Evolutionary conservation across 2,329 filamentous ascomycete genomes (phyloP), one percentile per base, ranked within the genome.

Genomic region (Trichophyton simii): DNA sequence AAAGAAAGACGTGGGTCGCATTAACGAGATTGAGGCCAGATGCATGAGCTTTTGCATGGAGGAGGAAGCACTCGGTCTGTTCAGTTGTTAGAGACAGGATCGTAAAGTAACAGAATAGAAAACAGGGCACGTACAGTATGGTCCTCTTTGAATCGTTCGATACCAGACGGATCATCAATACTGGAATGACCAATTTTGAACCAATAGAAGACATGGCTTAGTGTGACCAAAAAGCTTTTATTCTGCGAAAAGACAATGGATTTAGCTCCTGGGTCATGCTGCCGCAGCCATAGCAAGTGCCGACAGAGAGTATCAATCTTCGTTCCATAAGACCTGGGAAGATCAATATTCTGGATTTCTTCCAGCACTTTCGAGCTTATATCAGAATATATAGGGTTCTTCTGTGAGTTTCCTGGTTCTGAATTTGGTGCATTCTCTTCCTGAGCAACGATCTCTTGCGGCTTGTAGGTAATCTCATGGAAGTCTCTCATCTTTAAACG

Each of bases 201-300:
- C 3, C 81, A 79, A 1, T 72, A 70, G 58, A 97, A 86, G 0
- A 91, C 92, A 8, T 79, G 79, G 7, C 80, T 80, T 0, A 97
- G 79, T 5, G 95, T 84, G 0, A 81, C 77, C 1, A 97, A 78
- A 67, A 96, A 97, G 60, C 89, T 87, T 61, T 83, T 83, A 72
- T 90, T 94, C 74, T 97, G 92, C 0, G 89, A 95, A 72, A 96
- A 99, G n/a, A 97, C 82, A 70, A 99, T 88, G 0, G 89, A 88
- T 71, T 97, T 97, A 8, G 90, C 85, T 0, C 90, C 90, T 0
- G 90, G 89, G 66, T 96, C 91, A 57, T 88, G 84, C 66, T 87
- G 80, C 1, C 92, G 84, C 20, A 97, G 79, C 89, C 89, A 96
- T 15, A 95, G 74, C 1, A 97, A 75, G 71, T 97, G 94, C 1